Base-by-base conservation (phyloP, 306 rosid genomes). In the Quercus variabilis region DNA sequence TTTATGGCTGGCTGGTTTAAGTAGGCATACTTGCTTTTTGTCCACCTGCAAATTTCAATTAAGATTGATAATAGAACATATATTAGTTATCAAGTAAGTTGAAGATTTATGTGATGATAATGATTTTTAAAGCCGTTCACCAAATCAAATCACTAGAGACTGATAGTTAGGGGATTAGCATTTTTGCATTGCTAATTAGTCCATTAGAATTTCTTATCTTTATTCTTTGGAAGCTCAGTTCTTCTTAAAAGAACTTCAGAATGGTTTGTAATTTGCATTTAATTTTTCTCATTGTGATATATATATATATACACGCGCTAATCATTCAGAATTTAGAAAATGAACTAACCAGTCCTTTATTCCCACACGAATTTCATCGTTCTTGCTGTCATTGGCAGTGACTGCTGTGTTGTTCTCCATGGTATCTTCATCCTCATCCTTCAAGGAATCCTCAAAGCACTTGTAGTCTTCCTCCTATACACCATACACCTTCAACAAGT, bases 21-120 rank as follows among this genome's bases (percentile, higher is more conserved):
- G 79, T 91, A 93, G 8, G 98, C 98, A 82, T 90, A 91, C 76
- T 86, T 90, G 91, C 98, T 91, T 74, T 90, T 91, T 14, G 97
- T 93, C 98, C 98, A 93, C 98, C 98, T 93, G 91, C 90, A 82
- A 33, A 18, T 33, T 8, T 60, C 74, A 80, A 76, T 58, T 30
- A 49, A 31, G 11, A 78, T 33, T 20, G 15, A 12, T n/a, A 41
- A 46, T 46, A 15, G 52, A 21, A 0, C 31, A 8, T 41, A 14
- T 12, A 43, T 71, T 46, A 20, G 13, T 14, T 30, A 21, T 10
- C 43, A 5, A 12, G 54, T 11, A 49, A 49, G 54, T 49, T 49
- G 54, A 49, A 49, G 54, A 49, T 49, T 49, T 49, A 11, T 49
- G 17, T 3, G 54, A 49, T 49, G 54, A 49, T 49, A 49, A 12